These are phyloP conservation scores for Apiotrichum laibachii DNA, from an alignment of 1,284 basidiomycete genomes.

Conservation along the genomic window DNA sequence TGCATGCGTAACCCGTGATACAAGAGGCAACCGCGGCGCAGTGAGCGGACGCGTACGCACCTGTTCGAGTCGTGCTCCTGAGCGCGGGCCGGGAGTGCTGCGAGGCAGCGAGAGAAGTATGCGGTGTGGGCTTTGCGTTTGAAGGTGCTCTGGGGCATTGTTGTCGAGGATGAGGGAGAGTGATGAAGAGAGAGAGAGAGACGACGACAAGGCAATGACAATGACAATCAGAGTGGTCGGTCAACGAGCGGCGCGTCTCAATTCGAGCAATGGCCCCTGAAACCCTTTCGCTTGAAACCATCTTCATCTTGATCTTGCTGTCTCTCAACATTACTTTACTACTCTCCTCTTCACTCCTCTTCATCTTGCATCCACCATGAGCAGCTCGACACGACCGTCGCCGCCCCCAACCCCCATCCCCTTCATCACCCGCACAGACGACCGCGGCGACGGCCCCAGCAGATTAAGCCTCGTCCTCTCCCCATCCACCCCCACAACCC, in stretches of 20 bases:
- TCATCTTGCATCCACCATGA: neutral
- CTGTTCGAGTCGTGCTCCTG: constrained; percentile 48
- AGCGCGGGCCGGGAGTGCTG: constrained; percentile 41
- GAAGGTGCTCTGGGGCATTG: constrained; percentile 40
- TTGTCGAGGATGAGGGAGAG: neutral
- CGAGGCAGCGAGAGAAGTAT: constrained; percentile 47
- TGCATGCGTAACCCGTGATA: no score
- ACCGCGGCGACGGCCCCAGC: constrained; percentile 5
- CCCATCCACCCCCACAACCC: neutral
- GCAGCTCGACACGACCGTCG: constrained; percentile 4
- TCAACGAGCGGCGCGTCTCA: no score
- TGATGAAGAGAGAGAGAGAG: neutral
- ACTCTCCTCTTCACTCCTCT: neutral
- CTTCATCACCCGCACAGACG: constrained; percentile 4
- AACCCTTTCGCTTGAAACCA: no score
- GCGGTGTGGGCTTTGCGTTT: constrained; percentile 49
- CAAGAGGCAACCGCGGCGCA: no score
- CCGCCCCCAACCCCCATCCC: constrained; percentile 9
- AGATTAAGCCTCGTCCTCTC: neutral
- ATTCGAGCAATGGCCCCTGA: no score
- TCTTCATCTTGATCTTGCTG: no score
- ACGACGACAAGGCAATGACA: no score
- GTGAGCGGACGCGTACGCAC: constrained; percentile 21
- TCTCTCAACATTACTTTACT: no score
- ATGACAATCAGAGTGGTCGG: no score